Base-by-base conservation (phyloP, 495 filamentous ascomycete species). In the Podospora pseudoanserina region DNA sequence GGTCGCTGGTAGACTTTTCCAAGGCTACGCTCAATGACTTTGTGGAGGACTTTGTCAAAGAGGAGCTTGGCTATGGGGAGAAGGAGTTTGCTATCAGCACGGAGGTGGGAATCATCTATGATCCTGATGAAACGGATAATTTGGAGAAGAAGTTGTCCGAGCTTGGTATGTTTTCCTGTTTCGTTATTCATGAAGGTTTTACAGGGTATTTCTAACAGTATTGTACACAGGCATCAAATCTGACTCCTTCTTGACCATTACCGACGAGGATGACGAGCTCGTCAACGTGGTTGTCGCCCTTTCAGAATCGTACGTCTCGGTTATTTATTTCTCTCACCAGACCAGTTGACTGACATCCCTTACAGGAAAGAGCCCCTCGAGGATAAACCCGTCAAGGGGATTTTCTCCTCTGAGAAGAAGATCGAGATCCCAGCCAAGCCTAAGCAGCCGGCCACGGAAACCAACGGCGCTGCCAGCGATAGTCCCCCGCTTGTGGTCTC, bases 51-150 rank as follows among this genome's bases (percentile, higher is more conserved):
- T 80, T 96, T 32, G 78, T 97, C 16, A 86, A 86, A 64, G 60
- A 80, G 13, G 77, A 91, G 63, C 79, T 97, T 4, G 92, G 91
- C 13, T 98, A 96, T 74, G 88, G 89, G 9, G 89, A 94, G 20
- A 83, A 80, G 64, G 94, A 97, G 53, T 85, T 97, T 49, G 89
- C 87, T 15, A 82, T 99, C 66, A 88, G 85, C 68, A 93, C 86
- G 60, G 88, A 90, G 2, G 77, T 82, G n/a, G 89, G 88, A 60
- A 80, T 90, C 7, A 82, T 98, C 5, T 99, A 96, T 73, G 95
- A 97, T 73, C 87, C 87, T 0, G 95, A 98, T 65, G 83, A 94
- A 69, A 92, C 92, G 6, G 93, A 96, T 68, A 95, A 97, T 69
- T 80, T 98, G 0, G 74, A 79, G 1, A 95, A 92, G 80, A 91